These are phyloP conservation scores for Gaeumannomyces sp. DNA, from an alignment of 2,329 filamentous ascomycete genomes.

Conservation along the genomic window DNA sequence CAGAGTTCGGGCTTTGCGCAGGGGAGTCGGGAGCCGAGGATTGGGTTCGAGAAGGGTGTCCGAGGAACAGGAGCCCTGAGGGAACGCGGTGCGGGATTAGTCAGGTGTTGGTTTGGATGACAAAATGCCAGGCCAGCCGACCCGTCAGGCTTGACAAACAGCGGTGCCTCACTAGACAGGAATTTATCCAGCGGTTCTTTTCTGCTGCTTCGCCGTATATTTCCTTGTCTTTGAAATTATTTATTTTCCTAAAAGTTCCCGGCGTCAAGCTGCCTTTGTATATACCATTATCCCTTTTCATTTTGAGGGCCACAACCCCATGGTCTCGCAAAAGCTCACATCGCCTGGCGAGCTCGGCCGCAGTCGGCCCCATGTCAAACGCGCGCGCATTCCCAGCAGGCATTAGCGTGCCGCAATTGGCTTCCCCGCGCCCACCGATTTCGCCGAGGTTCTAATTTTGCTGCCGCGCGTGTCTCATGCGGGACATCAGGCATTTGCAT, in stretches of 20 bases:
- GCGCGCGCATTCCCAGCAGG: not conserved
- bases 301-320: too few relatives aligned
- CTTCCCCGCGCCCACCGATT: not conserved
- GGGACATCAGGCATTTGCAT: too few relatives aligned
- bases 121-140: not conserved
- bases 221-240: too few relatives aligned
- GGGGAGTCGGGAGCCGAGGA: not conserved
- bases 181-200: not conserved
- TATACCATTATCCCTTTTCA: too few relatives aligned
- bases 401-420: not conserved
- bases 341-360: too few relatives aligned
- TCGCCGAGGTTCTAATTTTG: too few relatives aligned
- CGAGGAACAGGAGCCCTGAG: not conserved
- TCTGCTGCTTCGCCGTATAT: not conserved
- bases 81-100: not conserved
- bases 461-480: too few relatives aligned
- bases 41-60: not conserved
- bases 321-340: too few relatives aligned
- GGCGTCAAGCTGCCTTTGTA: too few relatives aligned
- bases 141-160: too few relatives aligned
- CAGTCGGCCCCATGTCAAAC: not conserved
- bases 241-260: too few relatives aligned
- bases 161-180: too few relatives aligned
- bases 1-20: not conserved
- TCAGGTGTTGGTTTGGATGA: not conserved